phyloP scores from a whole-genome alignment of 2,329 filamentous ascomycete species.

The Paraconiothyrium sp. region DNA sequence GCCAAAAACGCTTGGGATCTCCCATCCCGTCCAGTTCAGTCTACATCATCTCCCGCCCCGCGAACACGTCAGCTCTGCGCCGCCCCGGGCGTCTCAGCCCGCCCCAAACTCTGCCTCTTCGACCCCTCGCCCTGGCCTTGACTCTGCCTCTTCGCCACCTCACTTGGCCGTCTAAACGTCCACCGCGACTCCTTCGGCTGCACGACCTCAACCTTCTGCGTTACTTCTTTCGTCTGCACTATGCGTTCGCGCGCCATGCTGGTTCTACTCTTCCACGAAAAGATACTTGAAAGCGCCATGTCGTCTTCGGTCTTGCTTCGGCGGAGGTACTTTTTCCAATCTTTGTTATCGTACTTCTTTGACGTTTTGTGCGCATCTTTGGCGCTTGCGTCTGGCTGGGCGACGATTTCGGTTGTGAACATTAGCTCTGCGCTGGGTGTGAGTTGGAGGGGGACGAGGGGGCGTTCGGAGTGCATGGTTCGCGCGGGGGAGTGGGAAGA shows the following conservation, averaged over 20 bases:
- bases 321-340: conserved; percentile 21
- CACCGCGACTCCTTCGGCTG: conserved; percentile 22
- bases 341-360: conserved; percentile 12
- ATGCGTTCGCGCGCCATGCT: conserved; percentile 18
- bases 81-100: background rate
- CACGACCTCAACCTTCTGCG: conserved; percentile 20
- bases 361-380: conserved; percentile 4
- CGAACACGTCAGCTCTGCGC: background rate
- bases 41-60: too few relatives aligned
- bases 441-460: conserved; percentile 21
- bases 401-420: conserved; percentile 20
- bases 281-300: conserved; percentile 16
- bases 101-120: too few relatives aligned
- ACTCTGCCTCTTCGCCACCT: background rate
- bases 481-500: conserved; percentile 15
- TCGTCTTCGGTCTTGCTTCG: conserved; percentile 17
- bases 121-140: background rate
- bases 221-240: conserved; percentile 21
- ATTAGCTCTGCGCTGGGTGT: conserved; percentile 20
- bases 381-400: conserved; percentile 7
- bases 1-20: background rate
- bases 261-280: conserved; percentile 18
- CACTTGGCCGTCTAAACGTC: conserved; percentile 6
- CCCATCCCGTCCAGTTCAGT: background rate
- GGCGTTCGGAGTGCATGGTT: conserved; percentile 17